These are phyloP conservation scores for Aspergillus fumigatus DNA, from an alignment of 2,329 filamentous ascomycete species.

Conservation along the genomic window DNA sequence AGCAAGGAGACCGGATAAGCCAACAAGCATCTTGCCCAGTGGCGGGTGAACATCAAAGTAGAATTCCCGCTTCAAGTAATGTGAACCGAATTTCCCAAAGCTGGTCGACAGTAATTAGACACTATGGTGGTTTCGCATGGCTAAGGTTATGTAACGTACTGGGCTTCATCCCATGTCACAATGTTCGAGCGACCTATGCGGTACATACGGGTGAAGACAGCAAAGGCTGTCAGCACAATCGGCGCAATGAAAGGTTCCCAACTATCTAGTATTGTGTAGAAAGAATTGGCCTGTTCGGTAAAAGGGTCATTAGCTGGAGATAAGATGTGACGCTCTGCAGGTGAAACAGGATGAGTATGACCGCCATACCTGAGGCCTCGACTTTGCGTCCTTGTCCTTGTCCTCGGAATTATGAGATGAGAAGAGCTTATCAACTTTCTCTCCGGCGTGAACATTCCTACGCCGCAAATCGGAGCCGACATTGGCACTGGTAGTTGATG, in stretches of 20 bases:
- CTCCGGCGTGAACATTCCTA: constrained; percentile 37
- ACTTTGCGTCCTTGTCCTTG: constrained; percentile 33
- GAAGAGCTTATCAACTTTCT: constrained; percentile 20
- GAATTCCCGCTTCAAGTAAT: constrained; percentile 98
- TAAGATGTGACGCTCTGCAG: background rate
- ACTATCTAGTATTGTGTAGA: constrained; percentile 46
- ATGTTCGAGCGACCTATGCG: constrained; percentile 66
- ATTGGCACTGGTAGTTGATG: constrained; percentile 32
- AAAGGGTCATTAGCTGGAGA: background rate
- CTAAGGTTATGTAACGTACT: constrained; percentile 43
- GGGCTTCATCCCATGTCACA: constrained; percentile 72
- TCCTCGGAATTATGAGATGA: constrained; percentile 17
- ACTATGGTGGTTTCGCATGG: background rate
- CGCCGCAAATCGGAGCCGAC: constrained; percentile 36
- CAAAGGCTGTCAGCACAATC: constrained; percentile 57
- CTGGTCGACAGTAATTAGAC: constrained; percentile 20
- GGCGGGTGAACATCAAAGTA: constrained; percentile 98
- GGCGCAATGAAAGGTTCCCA: constrained; percentile 62
- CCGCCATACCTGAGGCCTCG: constrained; percentile 30
- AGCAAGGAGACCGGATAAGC: constrained; percentile 89
- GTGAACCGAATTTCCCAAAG: constrained; percentile 83
- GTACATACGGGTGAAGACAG: constrained; percentile 64
- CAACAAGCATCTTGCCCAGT: constrained; percentile 96
- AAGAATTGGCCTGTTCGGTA: constrained; percentile 27
- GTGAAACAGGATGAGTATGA: background rate